phyloP scores from a whole-genome alignment of 2,329 filamentous ascomycete genomes.

The Botrytis sinoallii region DNA sequence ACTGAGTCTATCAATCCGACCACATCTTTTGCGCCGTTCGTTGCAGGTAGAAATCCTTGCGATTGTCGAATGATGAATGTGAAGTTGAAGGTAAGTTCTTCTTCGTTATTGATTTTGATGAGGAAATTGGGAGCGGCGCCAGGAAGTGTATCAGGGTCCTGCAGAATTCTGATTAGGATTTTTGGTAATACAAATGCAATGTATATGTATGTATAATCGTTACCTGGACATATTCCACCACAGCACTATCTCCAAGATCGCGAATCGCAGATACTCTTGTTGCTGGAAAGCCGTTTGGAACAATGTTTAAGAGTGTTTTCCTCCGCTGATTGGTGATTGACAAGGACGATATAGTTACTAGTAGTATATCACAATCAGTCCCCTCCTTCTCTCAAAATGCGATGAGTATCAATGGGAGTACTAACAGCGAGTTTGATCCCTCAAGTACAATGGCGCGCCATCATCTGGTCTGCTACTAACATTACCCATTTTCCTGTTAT shows the following conservation, averaged over 20 bases:
- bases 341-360: constrained; percentile 85
- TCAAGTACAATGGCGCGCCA: constrained; percentile 73
- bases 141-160: constrained; percentile 72
- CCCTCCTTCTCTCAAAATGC: neutral
- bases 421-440: constrained; percentile 89
- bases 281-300: constrained; percentile 85
- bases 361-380: constrained; percentile 22
- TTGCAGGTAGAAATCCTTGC: constrained; percentile 41
- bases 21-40: constrained; percentile 49
- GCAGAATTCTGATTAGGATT: constrained; percentile 25
- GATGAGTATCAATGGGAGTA: constrained; percentile 32
- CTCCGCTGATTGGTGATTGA: constrained; percentile 76
- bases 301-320: constrained; percentile 71
- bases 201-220: constrained; percentile 22
- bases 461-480: constrained; percentile 88
- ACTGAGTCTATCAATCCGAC: constrained; percentile 62
- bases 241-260: constrained; percentile 67
- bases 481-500: constrained; percentile 71
- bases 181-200: constrained; percentile 16
- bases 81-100: constrained; percentile 90
- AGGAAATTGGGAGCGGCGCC: constrained; percentile 67
- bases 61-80: constrained; percentile 74
- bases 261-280: constrained; percentile 71
- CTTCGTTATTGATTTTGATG: constrained; percentile 82
- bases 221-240: constrained; percentile 92